phyloP scores from a whole-genome alignment of 257 asterid species.

The Solanum commersonii region DNA sequence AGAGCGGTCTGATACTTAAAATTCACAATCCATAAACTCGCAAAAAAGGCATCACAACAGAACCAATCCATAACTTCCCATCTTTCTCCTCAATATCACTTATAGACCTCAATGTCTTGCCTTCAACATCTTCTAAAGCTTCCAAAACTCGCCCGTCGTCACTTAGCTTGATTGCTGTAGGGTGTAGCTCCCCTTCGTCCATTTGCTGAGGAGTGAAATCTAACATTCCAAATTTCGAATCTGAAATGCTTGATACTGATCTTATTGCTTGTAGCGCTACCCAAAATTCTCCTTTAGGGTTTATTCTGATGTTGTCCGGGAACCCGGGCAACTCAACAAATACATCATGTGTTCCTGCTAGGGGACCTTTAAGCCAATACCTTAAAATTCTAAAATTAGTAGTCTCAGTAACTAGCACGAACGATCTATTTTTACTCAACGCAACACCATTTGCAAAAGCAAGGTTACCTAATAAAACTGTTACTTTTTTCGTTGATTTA shows the following conservation, averaged over 20 bases:
- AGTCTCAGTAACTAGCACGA: slow-evolving; percentile 5
- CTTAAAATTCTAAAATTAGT: slow-evolving; percentile 15
- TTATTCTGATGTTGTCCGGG: slow-evolving; percentile 59
- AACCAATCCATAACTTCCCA: slow-evolving; percentile 57
- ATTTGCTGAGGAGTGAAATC: slow-evolving; percentile 1
- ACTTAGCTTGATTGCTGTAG: slow-evolving; percentile 47
- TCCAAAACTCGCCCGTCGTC: slow-evolving; percentile 32
- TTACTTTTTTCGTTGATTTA: not conserved
- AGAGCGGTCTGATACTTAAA: not conserved
- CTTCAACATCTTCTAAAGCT: slow-evolving; percentile 47
- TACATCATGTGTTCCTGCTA: slow-evolving; percentile 29
- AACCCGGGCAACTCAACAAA: slow-evolving; percentile 46
- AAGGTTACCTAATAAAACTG: not conserved
- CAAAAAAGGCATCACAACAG: slow-evolving; percentile 39
- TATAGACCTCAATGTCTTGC: slow-evolving; percentile 38
- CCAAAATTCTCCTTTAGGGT: slow-evolving; percentile 51
- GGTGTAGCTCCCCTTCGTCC: slow-evolving; percentile 42
- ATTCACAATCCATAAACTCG: slow-evolving; percentile 24
- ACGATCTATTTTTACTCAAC: not conserved
- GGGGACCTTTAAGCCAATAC: slow-evolving; percentile 43
- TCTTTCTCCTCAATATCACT: slow-evolving; percentile 59
- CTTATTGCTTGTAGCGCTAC: slow-evolving; percentile 47
- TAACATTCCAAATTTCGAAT: not conserved
- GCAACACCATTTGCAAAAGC: slow-evolving; percentile 2
- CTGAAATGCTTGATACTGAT: slow-evolving; percentile 11